A percentile compares a stretch with the other conserved stretches of the same genome.
These are phyloP conservation scores for Lentinula lateritia DNA, from an alignment of 768 basidiomycete genomes.

Conservation along the genomic window DNA sequence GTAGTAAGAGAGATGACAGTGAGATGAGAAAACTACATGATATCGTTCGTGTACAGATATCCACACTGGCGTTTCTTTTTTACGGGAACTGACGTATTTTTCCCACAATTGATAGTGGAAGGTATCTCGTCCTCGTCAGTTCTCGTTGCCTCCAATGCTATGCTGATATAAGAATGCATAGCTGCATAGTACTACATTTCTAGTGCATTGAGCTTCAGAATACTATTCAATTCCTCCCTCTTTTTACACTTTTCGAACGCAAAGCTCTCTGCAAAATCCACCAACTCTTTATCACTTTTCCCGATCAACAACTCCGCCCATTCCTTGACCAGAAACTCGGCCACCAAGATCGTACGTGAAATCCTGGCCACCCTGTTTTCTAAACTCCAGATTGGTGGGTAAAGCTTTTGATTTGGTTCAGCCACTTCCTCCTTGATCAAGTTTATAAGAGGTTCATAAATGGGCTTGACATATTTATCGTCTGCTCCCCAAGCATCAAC, in stretches of 20 bases:
- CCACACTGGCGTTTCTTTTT: background rate
- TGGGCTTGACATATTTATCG: slow-evolving; percentile 29
- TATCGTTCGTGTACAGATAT: too few species aligned
- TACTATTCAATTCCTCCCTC: slow-evolving; percentile 40
- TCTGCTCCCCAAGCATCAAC: slow-evolving; percentile 55
- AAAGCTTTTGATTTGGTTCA: slow-evolving; percentile 33
- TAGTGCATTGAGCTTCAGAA: slow-evolving; percentile 20
- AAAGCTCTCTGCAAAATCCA: slow-evolving; percentile 52
- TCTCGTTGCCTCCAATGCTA: background rate
- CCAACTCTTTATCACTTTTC: slow-evolving; percentile 41
- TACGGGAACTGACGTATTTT: background rate
- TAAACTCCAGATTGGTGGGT: slow-evolving; percentile 44
- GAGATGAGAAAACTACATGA: background rate
- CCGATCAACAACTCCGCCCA: slow-evolving; percentile 45
- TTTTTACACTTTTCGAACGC: slow-evolving; percentile 47
- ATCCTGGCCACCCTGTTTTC: slow-evolving; percentile 33
- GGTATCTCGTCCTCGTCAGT: too few species aligned
- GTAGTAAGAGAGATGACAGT: background rate
- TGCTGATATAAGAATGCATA: too few species aligned
- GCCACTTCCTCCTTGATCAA: slow-evolving; percentile 37
- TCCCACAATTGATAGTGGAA: background rate
- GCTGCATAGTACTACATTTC: background rate
- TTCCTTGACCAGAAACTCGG: slow-evolving; percentile 45
- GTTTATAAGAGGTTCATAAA: slow-evolving; percentile 45
- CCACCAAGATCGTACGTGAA: slow-evolving; percentile 42